Base-by-base conservation (phyloP, 1,284 basidiomycete genomes). In the Ceratobasidium theobromae region DNA sequence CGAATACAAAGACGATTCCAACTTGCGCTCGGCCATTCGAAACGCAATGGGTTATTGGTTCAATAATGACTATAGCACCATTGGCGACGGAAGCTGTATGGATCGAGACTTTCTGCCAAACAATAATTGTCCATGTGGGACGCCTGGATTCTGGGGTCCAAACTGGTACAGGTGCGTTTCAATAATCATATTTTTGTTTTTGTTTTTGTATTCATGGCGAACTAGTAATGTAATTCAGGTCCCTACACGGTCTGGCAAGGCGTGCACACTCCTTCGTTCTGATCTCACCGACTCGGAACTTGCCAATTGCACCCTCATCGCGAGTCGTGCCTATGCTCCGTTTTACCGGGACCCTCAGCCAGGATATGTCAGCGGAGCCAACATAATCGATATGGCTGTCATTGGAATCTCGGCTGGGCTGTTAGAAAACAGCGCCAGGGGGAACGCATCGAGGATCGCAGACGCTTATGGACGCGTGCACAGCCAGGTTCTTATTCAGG, bases 21-120 rank as follows among this genome's bases (percentile, higher is more conserved):
- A 72, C 0, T 68, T 86, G 3, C 76, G 79, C 18, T 66, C 71
- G 6, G 76, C 79, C 1, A 81, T 83, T 14, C 78, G 77, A 12
- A 71, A 72, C 2, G 85, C 82, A 0, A 84, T 88, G 81, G 76
- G 82, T 67, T 88, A 78, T 69, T 88, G 86, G 86, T 87, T 87
- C 69, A 70, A 70, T 3, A 82, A 81, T 62, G 86, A 88, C 73
- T 86, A 83, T 71, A 80, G 78, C 3, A 76, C 78, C 45, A 69
- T 74, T 16, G 35, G 35, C 8, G 35, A 38, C 16, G 43, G 43
- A 2, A 78, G 75, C 14, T 88, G 86, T 72, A 72, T 87, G 23
- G 81, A 82, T 67, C 74, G 73, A 2, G 85, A 84, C 0, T 84
- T 84, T 0, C 76, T 75, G 1, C 68, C 72, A 12, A 69, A 73